Base-by-base conservation (phyloP, 1,284 basidiomycete genomes). In the Polyporus tsugae region DNA sequence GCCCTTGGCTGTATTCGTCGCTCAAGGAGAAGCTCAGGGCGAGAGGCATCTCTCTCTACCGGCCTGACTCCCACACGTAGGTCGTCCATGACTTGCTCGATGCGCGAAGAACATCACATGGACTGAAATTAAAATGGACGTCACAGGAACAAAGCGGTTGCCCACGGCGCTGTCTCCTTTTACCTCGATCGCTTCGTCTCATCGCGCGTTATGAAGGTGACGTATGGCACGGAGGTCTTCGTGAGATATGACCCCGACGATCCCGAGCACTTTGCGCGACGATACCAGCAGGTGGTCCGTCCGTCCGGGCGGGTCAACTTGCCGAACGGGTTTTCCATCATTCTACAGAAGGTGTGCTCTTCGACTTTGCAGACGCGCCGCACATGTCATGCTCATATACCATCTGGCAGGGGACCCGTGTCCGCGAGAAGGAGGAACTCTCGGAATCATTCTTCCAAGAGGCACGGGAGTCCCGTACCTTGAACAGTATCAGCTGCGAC, bases 61-160 rank as follows among this genome's bases (percentile, higher is more conserved):
- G 85, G 4, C 86, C 85, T 17, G 84, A 86, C 55, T 81, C 76
- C 33, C 81, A 85, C 66, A 81, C 82, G 86, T 86, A 64, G 64
- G 83, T 72, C 15, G 29, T 15, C 19, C n/a, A 22, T 11, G 7
- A 11, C 10, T 63, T 35, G 9, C 29, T 57, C 44, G 22, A 22
- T n/a, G 39, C 19, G 9, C 1, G n/a, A 29, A 29, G 29, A 29
- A 1, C 29, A 36, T 15, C 53, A 9, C 38, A 33, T 29, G n/a
- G n/a, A 33, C 46, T 49, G 9, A 36, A 10, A 33, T 11, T 10
- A 38, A 11, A 33, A 5, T 10, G 6, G 15, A 36, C 6, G 19
- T 33, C 55, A 11, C 57, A 77, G 77, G 22, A 72, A 70, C 41
- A 77, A 78, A 39, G 82, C 78, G 0, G 80, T 82, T 1, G 79